Evolutionary conservation across 1,284 basidiomycete species (phyloP), one percentile per base, ranked within the genome.

Genomic region (Malassezia furfur): DNA sequence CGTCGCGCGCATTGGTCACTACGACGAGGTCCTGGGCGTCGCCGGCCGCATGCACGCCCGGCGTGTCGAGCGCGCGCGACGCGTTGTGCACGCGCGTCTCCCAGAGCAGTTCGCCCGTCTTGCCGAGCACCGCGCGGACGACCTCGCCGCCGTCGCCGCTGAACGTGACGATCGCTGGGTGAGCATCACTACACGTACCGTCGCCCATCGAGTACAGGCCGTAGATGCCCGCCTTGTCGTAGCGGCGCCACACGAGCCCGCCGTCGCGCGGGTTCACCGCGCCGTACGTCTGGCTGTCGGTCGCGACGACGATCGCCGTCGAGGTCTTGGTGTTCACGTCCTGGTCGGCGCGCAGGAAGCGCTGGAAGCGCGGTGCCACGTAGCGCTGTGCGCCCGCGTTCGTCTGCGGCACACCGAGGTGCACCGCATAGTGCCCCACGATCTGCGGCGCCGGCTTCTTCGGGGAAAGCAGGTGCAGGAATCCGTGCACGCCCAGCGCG

Each of bases 221-320:
- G 6, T 44, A 14, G 51, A 91, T 81, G 17, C 78, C 78, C 62
- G 93, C 87, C 28, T 80, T 77, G 5, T 79, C 70, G 61, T 85
- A 83, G 72, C 86, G 82, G 72, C 91, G 81, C 91, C 91, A 96
- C 21, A 80, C 88, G 67, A 91, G 77, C 51, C 79, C 80, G 1
- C 90, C 89, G 66, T 85, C 81, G 14, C 80, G 78, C 1, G 83
- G 81, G 67, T 86, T 81, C 54, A 94, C 62, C 0, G 84, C 87
- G 4, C 85, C 87, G 14, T 94, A 75, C 0, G 89, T 83, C 76
- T 90, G 91, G 65, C 80, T 85, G 41, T 79, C 77, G 0, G 88
- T 91, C 1, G 84, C 83, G 3, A 83, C 80, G 46, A 91, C 71
- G 28, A 90, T 71, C 32, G 85, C 72, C 60, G 78, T 82, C 61